Conservation (phyloP, 2,329 filamentous ascomycete species). For the Verticillium albo-atrum region DNA sequence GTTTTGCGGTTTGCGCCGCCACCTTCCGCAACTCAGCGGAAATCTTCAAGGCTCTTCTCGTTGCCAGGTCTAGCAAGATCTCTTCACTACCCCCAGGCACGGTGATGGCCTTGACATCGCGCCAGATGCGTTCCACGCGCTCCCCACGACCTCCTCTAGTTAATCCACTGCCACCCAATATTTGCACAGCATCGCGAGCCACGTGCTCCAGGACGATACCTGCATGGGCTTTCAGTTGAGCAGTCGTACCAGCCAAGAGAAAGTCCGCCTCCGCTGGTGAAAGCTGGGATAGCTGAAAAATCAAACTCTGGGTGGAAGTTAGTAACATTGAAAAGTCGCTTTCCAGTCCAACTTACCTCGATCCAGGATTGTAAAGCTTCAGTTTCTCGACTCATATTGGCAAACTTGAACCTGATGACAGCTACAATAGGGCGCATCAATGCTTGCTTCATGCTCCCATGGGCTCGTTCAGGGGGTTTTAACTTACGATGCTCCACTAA, state of each 20-base stretch:
- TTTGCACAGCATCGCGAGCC: conserved; percentile 10
- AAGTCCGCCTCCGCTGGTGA: conserved; percentile 13
- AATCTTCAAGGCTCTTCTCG: conserved; percentile 4
- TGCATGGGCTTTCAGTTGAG: conserved; percentile 13
- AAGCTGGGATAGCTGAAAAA: conserved; percentile 34
- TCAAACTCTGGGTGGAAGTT: conserved; percentile 22
- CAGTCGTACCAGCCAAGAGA: conserved; percentile 17
- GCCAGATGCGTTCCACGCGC: conserved; percentile 13
- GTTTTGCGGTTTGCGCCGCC: neutral
- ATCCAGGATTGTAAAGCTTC: conserved; percentile 13
- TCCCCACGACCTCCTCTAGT: conserved; percentile 13
- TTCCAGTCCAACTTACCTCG: conserved; percentile 8
- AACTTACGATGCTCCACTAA: conserved; percentile 8
- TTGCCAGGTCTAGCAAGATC: conserved; percentile 13
- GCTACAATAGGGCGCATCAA: neutral
- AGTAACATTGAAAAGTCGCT: no score
- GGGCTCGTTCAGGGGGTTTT: neutral
- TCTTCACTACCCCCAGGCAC: conserved; percentile 14
- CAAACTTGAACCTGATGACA: conserved; percentile 13
- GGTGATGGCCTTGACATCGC: conserved; percentile 11
- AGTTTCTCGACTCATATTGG: conserved; percentile 12
- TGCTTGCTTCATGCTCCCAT: neutral
- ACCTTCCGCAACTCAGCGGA: neutral
- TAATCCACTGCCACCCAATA: conserved; percentile 12
- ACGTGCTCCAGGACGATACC: conserved; percentile 12